Percentiles rank a stretch among this genome's conserved stretches.
phyloP scores from a whole-genome alignment of 2,329 filamentous ascomycete genomes.

The Colletotrichum falcatum region DNA sequence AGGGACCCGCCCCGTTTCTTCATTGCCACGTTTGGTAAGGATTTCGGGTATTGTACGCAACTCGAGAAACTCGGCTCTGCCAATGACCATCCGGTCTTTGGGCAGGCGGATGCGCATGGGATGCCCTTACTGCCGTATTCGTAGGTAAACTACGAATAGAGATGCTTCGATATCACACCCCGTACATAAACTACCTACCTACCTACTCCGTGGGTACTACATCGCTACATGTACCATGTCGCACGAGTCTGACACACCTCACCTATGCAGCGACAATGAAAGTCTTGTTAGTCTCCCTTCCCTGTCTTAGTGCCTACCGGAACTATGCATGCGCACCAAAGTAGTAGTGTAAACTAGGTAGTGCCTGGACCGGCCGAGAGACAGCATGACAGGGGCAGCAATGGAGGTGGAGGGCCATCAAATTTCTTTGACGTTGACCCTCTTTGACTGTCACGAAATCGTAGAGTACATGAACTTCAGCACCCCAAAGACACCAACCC shows the following conservation, averaged over 20 bases:
- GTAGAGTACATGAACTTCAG: not conserved
- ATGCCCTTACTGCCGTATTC: not conserved
- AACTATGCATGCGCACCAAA: not conserved
- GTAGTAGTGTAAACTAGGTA: not conserved
- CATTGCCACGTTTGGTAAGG: conserved; percentile 10
- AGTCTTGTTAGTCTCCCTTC: not conserved
- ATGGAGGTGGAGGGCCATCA: not conserved
- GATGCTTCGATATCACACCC: not conserved
- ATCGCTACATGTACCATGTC: too few species aligned
- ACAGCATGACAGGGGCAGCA: not conserved
- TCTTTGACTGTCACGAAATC: too few species aligned
- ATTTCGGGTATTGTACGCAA: not conserved
- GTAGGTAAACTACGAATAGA: too few species aligned
- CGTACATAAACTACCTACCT: too few species aligned
- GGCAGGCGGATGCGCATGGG: too few species aligned
- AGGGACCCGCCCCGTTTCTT: conserved; percentile 3
- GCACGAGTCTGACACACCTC: not conserved
- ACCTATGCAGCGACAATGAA: too few species aligned
- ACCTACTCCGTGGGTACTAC: too few species aligned
- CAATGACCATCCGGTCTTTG: not conserved
- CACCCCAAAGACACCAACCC: too few species aligned
- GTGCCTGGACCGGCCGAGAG: not conserved
- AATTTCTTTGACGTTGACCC: not conserved
- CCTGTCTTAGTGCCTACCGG: not conserved
- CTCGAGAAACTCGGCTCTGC: not conserved